Percentiles rank a stretch among this genome's conserved stretches.
Conservation (phyloP, 208 protist genomes). For the Angomonas ambiguus region DNA sequence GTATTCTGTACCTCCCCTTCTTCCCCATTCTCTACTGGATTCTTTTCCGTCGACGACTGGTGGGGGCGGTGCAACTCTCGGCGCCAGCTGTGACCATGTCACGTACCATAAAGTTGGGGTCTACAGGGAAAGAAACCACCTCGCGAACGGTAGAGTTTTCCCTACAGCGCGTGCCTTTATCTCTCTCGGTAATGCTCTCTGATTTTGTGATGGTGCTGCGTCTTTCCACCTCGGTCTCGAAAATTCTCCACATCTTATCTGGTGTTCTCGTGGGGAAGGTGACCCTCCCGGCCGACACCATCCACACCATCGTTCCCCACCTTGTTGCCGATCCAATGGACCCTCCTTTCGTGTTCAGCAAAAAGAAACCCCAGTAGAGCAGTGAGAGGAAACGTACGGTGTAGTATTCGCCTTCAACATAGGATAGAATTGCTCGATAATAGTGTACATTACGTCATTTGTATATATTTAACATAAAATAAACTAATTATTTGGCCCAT, state of each 20-base stretch:
- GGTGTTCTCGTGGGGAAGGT: slow-evolving; percentile 28
- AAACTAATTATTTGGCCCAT: too few relatives aligned
- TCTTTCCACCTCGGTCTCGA: slow-evolving; percentile 23
- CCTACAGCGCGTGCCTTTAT: slow-evolving; percentile 39
- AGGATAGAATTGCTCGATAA: too few relatives aligned
- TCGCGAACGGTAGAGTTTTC: slow-evolving; percentile 71
- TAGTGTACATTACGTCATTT: too few relatives aligned
- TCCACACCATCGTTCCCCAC: slow-evolving; percentile 53
- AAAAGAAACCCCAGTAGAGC: too few relatives aligned
- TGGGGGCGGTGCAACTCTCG: slow-evolving; percentile 36
- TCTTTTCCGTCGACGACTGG: slow-evolving; percentile 16
- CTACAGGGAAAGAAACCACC: slow-evolving; percentile 17
- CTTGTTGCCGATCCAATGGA: slow-evolving; percentile 43
- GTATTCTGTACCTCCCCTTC: slow-evolving; percentile 60
- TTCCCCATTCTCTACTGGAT: slow-evolving; percentile 60
- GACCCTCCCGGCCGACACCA: slow-evolving; percentile 24
- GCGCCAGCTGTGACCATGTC: slow-evolving; percentile 37
- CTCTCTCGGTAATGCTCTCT: slow-evolving; percentile 35
- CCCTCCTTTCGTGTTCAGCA: slow-evolving; percentile 43
- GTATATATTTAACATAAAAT: too few relatives aligned
- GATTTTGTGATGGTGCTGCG: slow-evolving; percentile 66
- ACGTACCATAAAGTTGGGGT: slow-evolving; percentile 1
- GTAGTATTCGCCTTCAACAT: too few relatives aligned
- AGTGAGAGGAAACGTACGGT: too few relatives aligned
- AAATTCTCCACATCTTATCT: not conserved